These are phyloP conservation scores for Lunularia cruciata DNA, from an alignment of 225 moss, liverwort and hornwort genomes.

Conservation along the genomic window DNA sequence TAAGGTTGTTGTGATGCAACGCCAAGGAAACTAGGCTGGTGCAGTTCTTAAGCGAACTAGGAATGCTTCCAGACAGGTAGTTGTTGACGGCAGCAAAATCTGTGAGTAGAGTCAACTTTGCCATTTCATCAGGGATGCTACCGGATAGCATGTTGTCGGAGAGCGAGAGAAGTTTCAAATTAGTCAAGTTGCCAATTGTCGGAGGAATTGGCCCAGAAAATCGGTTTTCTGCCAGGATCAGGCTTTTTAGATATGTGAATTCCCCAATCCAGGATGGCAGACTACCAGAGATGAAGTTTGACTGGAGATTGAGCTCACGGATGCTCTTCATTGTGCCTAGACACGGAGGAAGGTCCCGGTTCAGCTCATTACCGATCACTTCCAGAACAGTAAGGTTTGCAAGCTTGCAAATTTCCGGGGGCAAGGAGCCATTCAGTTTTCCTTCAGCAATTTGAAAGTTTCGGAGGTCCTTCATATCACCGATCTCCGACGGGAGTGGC, in stretches of 20 bases:
- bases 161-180: conserved; percentile 35
- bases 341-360: conserved; percentile 30
- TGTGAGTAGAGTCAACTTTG: conserved; percentile 41
- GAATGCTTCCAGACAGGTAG: conserved; percentile 56
- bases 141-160: conserved; percentile 55
- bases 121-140: conserved; percentile 49
- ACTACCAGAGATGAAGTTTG: conserved; percentile 14
- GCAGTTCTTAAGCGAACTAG: conserved; percentile 49
- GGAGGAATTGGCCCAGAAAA: conserved; percentile 52
- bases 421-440: conserved; percentile 14
- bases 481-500: conserved; percentile 51
- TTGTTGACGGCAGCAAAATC: conserved; percentile 59
- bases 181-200: conserved; percentile 49
- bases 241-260: conserved; percentile 8
- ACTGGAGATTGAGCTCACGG: conserved; percentile 20
- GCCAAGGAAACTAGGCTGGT: conserved; percentile 55
- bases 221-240: conserved; percentile 35
- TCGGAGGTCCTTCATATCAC: conserved; percentile 48
- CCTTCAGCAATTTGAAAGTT: conserved; percentile 37
- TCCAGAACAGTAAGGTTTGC: conserved; percentile 20
- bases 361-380: conserved; percentile 18
- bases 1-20: conserved; percentile 62
- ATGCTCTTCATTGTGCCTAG: conserved; percentile 34
- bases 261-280: conserved; percentile 28
- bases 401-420: conserved; percentile 21